Evolutionary conservation across 2,329 filamentous ascomycete genomes (phyloP), one percentile per base, ranked within the genome.

Genomic region (Aspergillus piperis): DNA sequence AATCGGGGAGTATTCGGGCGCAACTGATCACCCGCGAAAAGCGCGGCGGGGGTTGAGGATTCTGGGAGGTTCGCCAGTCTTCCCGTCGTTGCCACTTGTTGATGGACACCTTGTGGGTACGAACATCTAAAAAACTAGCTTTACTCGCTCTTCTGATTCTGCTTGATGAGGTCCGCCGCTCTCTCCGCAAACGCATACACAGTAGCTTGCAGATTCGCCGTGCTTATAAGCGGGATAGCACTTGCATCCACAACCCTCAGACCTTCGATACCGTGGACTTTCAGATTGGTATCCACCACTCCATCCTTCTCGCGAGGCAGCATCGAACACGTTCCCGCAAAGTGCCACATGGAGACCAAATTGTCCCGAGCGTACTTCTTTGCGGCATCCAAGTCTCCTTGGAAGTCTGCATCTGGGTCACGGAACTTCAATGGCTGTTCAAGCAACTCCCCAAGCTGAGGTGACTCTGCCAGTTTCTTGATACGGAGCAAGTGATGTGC

Each of bases 391-490:
- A 58, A 32, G 57, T 58, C 50, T 48, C 41, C 50, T 30, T 54
- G 57, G 41, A 58, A 58, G 50, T 58, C 50, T 30, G 41, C 49
- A 49, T 13, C 57, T 41, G 50, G 50, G 50, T 58, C 57, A 25
- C 50, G 38, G 32, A 58, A 41, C 52, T 60, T 30, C 58, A 63
- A 60, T 23, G 49, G 38, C 48, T 61, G 15, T 70, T 70, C 48
- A 65, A 67, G 57, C 25, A 63, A 23, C 27, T 48, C 49, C 8
- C 57, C 50, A 8, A 58, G 57, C 57, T 58, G 57, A 41, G 50
- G 27, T 30, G 54, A 57, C 54, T 50, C 30, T 17, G 54, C 54
- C 11, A 57, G n/a, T 10, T 57, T 41, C 30, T 57, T 57, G 54
- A 57, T 42, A 41, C 44, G 10, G 44, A 57, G 44, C 30, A 57